phyloP scores from a whole-genome alignment of 2,329 filamentous ascomycete genomes.

The Monosporascus sp. region DNA sequence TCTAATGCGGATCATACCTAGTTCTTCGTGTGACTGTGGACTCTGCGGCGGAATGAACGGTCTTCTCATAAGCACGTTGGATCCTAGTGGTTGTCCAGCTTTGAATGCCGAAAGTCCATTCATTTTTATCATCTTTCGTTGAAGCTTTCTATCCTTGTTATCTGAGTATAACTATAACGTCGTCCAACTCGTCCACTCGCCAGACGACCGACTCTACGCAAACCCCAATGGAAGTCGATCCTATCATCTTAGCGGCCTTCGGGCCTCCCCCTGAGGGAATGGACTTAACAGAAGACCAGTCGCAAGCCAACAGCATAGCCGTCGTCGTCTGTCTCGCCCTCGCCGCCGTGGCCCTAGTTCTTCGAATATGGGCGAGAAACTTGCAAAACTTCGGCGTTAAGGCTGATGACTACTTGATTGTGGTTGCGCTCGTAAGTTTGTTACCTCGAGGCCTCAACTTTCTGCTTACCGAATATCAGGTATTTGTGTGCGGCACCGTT shows the following conservation, averaged over 20 bases:
- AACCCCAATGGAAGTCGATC: slow-evolving; percentile 13
- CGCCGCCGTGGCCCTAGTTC: slow-evolving; percentile 11
- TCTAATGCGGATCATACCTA: too few relatives aligned
- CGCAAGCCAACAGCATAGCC: slow-evolving; percentile 14
- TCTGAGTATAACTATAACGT: too few relatives aligned
- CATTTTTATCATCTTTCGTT: too few relatives aligned
- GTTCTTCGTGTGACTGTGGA: too few relatives aligned
- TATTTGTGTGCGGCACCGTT: background rate
- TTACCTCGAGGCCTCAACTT: background rate
- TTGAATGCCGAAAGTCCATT: too few relatives aligned
- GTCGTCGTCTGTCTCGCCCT: slow-evolving; percentile 15
- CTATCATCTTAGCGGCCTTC: slow-evolving; percentile 5
- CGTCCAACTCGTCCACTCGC: too few relatives aligned
- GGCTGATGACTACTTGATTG: slow-evolving; percentile 19
- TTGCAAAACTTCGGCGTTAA: slow-evolving; percentile 17
- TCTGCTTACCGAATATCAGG: background rate
- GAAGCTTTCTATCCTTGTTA: too few relatives aligned
- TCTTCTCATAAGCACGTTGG: too few relatives aligned
- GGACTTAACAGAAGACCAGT: slow-evolving; percentile 11
- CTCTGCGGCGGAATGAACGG: too few relatives aligned
- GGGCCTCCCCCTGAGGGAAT: slow-evolving; percentile 13
- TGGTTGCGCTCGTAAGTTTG: slow-evolving; percentile 16
- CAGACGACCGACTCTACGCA: too few relatives aligned
- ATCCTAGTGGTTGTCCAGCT: too few relatives aligned
- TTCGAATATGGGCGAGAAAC: slow-evolving; percentile 17